Evolutionary conservation across 139 green algal species (phyloP).

Genomic region (Eudorina sp.): DNA sequence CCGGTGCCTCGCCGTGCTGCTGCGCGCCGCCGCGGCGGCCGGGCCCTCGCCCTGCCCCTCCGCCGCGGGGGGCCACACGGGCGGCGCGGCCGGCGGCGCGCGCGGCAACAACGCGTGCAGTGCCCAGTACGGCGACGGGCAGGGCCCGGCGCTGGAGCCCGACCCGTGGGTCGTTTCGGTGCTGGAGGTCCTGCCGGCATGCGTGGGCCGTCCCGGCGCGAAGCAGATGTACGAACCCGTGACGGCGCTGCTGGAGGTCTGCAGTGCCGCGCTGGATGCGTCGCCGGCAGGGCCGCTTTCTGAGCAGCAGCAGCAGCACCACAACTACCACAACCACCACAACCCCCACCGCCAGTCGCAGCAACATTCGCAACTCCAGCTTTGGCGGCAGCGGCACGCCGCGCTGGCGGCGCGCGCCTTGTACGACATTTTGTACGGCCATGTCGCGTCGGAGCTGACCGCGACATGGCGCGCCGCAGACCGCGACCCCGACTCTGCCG

Average conservation of each 20-base stretch:
- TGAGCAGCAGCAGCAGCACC: neutral
- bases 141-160: neutral
- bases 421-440: neutral
- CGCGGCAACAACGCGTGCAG: neutral
- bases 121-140: neutral
- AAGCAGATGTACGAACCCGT: conserved; percentile 22
- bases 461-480: conserved; percentile 6
- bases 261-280: neutral
- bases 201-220: conserved; percentile 19
- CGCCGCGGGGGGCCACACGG: neutral
- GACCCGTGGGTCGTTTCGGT: neutral
- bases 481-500: conserved; percentile 8
- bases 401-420: neutral
- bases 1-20: neutral
- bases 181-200: neutral
- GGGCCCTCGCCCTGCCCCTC: neutral
- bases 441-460: neutral
- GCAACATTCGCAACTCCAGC: neutral
- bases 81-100: too few species aligned
- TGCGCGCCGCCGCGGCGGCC: neutral
- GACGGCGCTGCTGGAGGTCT: neutral
- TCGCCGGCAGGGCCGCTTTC: neutral
- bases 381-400: neutral
- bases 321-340: too few species aligned
- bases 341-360: too few species aligned